These are phyloP conservation scores for Alternaria ventricosa DNA, from an alignment of 2,329 filamentous ascomycete genomes.

Conservation along the genomic window DNA sequence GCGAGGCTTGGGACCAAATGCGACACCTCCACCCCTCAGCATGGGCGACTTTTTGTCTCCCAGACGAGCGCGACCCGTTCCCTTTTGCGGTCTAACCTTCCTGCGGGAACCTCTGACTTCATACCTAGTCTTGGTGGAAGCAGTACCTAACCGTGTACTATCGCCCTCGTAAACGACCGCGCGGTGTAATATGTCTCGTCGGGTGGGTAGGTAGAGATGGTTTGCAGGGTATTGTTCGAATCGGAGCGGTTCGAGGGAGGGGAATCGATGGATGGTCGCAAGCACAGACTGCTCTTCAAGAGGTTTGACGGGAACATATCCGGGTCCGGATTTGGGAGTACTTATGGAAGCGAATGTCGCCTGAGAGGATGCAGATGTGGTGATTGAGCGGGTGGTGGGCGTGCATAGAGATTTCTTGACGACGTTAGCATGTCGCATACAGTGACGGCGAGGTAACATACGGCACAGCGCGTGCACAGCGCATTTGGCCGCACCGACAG, in stretches of 20 bases:
- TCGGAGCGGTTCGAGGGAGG: slow-evolving; percentile 80
- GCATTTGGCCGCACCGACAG: slow-evolving; percentile 39
- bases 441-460: slow-evolving; percentile 50
- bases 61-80: slow-evolving; percentile 77
- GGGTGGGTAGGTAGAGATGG: slow-evolving; percentile 85
- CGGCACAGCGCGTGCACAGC: slow-evolving; percentile 56
- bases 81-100: slow-evolving; percentile 89
- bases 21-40: slow-evolving; percentile 82
- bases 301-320: slow-evolving; percentile 43
- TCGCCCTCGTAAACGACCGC: slow-evolving; percentile 94
- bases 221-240: slow-evolving; percentile 80
- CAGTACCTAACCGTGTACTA: slow-evolving; percentile 78
- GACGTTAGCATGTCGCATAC: slow-evolving; percentile 43
- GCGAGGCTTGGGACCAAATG: slow-evolving; percentile 87
- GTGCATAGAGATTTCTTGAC: slow-evolving; percentile 34
- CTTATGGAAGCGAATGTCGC: slow-evolving; percentile 58
- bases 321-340: slow-evolving; percentile 46
- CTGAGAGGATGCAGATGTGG: slow-evolving; percentile 61
- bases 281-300: slow-evolving; percentile 64
- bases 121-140: slow-evolving; percentile 61
- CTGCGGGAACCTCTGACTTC: slow-evolving; percentile 83
- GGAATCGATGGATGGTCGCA: slow-evolving; percentile 89
- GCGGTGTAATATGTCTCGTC: slow-evolving; percentile 89
- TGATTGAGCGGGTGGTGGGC: slow-evolving; percentile 37
- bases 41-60: slow-evolving; percentile 84